These are phyloP conservation scores for Penicillium sp. DNA, from an alignment of 2,329 filamentous ascomycete species.

Conservation along the genomic window DNA sequence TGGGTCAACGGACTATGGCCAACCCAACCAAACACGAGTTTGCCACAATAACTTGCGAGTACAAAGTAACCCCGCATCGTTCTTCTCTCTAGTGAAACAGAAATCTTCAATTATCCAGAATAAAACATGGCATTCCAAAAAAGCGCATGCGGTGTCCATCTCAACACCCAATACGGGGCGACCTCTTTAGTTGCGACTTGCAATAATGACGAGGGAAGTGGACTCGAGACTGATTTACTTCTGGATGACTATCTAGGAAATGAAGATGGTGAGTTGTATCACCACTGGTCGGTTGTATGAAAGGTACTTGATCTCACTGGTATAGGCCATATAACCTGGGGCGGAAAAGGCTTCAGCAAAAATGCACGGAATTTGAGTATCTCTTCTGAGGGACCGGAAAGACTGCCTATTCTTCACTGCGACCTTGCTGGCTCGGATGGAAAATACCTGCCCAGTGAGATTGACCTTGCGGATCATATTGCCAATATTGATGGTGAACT, in stretches of 20 bases:
- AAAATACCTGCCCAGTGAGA: conserved; percentile 4
- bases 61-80: conserved; percentile 1
- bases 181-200: conserved; percentile 20
- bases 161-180: conserved; percentile 4
- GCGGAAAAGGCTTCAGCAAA: conserved; percentile 16
- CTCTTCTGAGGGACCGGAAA: conserved; percentile 15
- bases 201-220: conserved; percentile 24
- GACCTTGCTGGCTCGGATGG: conserved; percentile 17
- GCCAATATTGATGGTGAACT: conserved; percentile 19
- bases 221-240: conserved; percentile 15
- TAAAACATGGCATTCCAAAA: conserved; percentile 20
- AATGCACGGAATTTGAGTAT: conserved; percentile 15
- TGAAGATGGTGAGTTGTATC: conserved; percentile 15
- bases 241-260: conserved; percentile 22
- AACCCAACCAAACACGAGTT: background rate
- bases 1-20: background rate
- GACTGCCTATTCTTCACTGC: conserved; percentile 17
- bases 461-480: conserved; percentile 15
- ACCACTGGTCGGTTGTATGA: background rate
- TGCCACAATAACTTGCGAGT: background rate
- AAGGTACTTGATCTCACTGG: background rate
- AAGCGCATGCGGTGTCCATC: conserved; percentile 21
- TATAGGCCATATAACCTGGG: conserved; percentile 22
- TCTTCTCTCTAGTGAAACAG: background rate
- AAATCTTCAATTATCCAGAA: background rate